These are phyloP conservation scores for Striga asiatica DNA, from an alignment of 257 asterid genomes.

Conservation along the genomic window DNA sequence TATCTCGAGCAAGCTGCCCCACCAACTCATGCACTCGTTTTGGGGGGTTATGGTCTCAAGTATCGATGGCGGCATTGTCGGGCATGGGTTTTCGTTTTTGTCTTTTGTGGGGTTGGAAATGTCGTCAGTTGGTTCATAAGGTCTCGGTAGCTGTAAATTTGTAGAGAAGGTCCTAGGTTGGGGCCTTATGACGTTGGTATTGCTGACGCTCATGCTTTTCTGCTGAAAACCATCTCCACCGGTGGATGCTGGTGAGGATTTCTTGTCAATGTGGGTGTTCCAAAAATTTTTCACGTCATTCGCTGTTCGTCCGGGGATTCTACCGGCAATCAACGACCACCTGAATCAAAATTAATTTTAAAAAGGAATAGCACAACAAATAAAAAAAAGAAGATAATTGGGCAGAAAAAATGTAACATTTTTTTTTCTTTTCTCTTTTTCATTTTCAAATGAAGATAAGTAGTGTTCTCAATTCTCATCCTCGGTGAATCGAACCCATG, in stretches of 20 bases:
- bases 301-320: constrained; percentile 23
- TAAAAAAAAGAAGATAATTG: no score
- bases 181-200: background rate
- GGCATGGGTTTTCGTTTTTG: no score
- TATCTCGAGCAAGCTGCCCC: constrained; percentile 15
- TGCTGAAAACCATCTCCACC: background rate
- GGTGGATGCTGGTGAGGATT: background rate
- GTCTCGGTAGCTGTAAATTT: background rate
- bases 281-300: constrained; percentile 21
- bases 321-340: constrained; percentile 22
- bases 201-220: background rate
- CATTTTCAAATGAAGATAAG: no score
- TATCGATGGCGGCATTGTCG: no score
- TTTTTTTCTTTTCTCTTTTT: no score
- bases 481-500: no score
- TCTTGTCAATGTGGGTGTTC: constrained; percentile 17
- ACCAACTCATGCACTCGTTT: constrained; percentile 15
- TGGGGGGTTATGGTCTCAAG: no score
- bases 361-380: no score
- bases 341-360: no score
- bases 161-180: background rate
- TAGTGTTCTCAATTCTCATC: no score
- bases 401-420: no score
- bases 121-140: background rate
- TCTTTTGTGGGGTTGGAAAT: background rate